Base-by-base conservation (phyloP, 2,329 filamentous ascomycete species). In the Epichloe sylvatica region DNA sequence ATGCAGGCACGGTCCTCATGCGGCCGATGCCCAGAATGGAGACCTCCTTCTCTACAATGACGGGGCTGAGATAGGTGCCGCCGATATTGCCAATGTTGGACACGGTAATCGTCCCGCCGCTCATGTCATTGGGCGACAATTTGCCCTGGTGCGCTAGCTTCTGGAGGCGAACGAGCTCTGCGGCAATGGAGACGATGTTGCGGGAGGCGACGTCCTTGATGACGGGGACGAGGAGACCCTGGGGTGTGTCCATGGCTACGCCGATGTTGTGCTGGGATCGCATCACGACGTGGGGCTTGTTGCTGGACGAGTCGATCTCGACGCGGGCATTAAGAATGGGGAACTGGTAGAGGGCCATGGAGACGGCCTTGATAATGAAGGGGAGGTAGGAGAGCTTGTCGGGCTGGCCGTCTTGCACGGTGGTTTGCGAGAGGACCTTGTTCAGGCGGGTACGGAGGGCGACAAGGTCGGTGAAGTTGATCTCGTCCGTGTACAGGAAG, bases 71-170 rank as follows among this genome's bases (percentile, higher is more conserved):
- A 59, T 94, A 94, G 1, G 86, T 92, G 30, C 92, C 92, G 49
- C 92, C 92, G 43, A 98, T 88, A 58, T 82, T 94, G 43, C 92
- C 92, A 58, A 98, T 95, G 64, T 98, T 98, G 59, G 89, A 95
- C 46, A 98, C 81, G 0, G 92, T 96, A 60, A 98, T 91, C 1
- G 92, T 97, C 15, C 89, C 89, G 47, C 89, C 89, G 36, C 74
- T 77, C 54, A 98, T 74, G 65, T 98, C 90, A 17, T 76, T 73
- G 2, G 81, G 76, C 1, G 79, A 73, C 4, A 98, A 76, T 64
- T 84, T 87, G 34, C 88, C 87, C n/a, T 76, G 73, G 13, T 76
- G 71, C 1, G 88, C 91, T 9, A 88, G 79, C 3, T 69, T 66
- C 62, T 90, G 85, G 19, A 97, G 78, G 4, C 86, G 78, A 8